Base-by-base conservation (phyloP, 306 rosid species). In the Oemleria cerasiformis region DNA sequence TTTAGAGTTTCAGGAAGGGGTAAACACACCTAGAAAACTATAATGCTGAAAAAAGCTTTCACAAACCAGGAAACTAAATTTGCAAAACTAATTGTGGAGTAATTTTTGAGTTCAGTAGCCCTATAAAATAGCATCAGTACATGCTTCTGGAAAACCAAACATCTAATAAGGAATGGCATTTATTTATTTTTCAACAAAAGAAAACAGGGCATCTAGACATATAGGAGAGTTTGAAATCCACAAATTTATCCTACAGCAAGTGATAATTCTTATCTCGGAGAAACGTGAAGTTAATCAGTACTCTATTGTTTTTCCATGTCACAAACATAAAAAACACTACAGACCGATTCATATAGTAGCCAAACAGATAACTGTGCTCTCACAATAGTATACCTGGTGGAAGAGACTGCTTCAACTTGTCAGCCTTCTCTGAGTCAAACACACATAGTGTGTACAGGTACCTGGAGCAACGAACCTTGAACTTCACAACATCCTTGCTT, bases 381-480 rank as follows among this genome's bases (percentile, higher is more conserved):
- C 8, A 56, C 14, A 56, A 56, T 36, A 56, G 7, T 21, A 20
- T 65, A 78, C 87, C 85, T 63, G 83, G 87, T 42, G 87, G 83
- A 75, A 84, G 87, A 58, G 87, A 84, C 30, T 84, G 85, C 81
- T 80, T 84, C 83, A 84, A 72, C 79, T 84, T 84, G 20, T 77
- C 84, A 21, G 87, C 87, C 71, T 84, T 84, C 83, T 84, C 85
- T 0, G 78, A 4, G 59, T 84, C 87, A 34, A 80, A 74, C 38
- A 84, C 87, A 47, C 87, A 84, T 3, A 80, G 87, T 1, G 87
- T 84, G 79, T 84, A 84, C 4, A 84, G 85, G 71, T 84, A 84
- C 69, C 71, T 84, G 25, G 87, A 80, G 81, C 85, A 84, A 7
- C 85, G 75, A 42, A 84, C 87, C 72, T 84, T 84, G 72, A 84